These are phyloP conservation scores for Tylopilus sp. DNA, from an alignment of 768 basidiomycete genomes.

Conservation along the genomic window DNA sequence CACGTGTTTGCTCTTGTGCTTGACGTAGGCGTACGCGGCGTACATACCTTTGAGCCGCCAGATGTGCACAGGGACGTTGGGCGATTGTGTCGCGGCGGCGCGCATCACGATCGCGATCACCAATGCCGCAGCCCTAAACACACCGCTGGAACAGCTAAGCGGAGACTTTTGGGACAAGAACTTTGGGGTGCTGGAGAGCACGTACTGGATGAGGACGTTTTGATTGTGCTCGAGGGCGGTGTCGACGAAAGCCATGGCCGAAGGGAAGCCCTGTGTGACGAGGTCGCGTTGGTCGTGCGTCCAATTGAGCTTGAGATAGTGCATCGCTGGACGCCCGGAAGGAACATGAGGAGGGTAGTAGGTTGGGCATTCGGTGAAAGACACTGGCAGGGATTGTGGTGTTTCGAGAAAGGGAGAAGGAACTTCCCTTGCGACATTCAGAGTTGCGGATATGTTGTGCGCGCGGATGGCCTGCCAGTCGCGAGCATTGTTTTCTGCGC, in stretches of 20 bases:
- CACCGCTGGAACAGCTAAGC: no score
- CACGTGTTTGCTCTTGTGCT: no score
- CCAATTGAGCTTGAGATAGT: constrained; percentile 90
- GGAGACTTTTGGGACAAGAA: no score
- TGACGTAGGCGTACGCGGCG: no score
- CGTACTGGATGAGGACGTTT: constrained; percentile 82
- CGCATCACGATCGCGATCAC: no score
- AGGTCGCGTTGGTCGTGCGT: constrained; percentile 91
- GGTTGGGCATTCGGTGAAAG: constrained; percentile 47
- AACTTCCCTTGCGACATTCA: constrained; percentile 95
- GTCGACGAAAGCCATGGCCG: constrained; percentile 80
- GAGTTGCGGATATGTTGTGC: constrained; percentile 71
- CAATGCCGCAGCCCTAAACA: no score
- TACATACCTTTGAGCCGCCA: no score
- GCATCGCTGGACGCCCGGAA: constrained; percentile 72
- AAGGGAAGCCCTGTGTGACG: constrained; percentile 71
- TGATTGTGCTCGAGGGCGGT: constrained; percentile 70
- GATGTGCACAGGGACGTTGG: no score
- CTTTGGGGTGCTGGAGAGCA: constrained; percentile 21
- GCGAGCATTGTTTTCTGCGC: constrained; percentile 87
- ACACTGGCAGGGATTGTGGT: constrained; percentile 52
- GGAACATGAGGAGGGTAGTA: constrained; percentile 65
- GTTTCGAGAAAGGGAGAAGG: constrained; percentile 63
- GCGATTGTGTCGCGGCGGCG: no score
- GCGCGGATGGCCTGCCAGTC: constrained; percentile 72